phyloP scores from a whole-genome alignment of 2,329 filamentous ascomycete genomes.

The Bipolaris cookei region DNA sequence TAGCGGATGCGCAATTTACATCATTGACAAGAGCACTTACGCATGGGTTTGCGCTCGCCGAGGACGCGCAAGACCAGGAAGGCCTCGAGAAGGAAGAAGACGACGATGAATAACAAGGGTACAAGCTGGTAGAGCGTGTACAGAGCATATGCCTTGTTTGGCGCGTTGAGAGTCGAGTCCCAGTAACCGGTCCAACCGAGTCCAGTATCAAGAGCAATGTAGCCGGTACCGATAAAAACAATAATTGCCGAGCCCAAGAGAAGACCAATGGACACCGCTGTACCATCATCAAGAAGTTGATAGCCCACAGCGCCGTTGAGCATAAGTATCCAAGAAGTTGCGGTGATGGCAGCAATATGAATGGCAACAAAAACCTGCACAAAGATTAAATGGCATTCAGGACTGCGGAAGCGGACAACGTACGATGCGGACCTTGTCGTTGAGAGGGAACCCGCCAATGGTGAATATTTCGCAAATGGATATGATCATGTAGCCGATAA shows the following conservation, averaged over 20 bases:
- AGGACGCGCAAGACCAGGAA: conserved; percentile 85
- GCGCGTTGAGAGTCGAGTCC: conserved; percentile 56
- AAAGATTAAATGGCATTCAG: neutral
- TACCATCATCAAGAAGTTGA: conserved; percentile 93
- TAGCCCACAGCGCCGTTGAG: conserved; percentile 92
- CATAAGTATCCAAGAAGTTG: conserved; percentile 88
- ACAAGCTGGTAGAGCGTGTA: conserved; percentile 94
- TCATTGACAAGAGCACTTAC: conserved; percentile 54
- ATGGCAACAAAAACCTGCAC: conserved; percentile 81
- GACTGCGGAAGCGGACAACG: conserved; percentile 40
- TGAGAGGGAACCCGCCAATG: conserved; percentile 84
- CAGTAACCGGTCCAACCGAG: conserved; percentile 85
- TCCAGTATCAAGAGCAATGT: conserved; percentile 93
- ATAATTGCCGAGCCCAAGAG: conserved; percentile 72
- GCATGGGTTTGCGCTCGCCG: conserved; percentile 88
- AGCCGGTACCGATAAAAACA: conserved; percentile 88
- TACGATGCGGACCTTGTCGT: conserved; percentile 73
- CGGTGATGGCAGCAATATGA: conserved; percentile 87
- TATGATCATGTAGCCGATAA: conserved; percentile 83
- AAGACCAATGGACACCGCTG: conserved; percentile 78
- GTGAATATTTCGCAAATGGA: conserved; percentile 97
- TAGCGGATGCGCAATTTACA: conserved; percentile 17
- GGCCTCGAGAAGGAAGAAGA: conserved; percentile 83
- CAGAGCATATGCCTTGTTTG: conserved; percentile 76
- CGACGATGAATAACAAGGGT: conserved; percentile 85